phyloP scores from a whole-genome alignment of 768 basidiomycete genomes.

The Gyrodon lividus region DNA sequence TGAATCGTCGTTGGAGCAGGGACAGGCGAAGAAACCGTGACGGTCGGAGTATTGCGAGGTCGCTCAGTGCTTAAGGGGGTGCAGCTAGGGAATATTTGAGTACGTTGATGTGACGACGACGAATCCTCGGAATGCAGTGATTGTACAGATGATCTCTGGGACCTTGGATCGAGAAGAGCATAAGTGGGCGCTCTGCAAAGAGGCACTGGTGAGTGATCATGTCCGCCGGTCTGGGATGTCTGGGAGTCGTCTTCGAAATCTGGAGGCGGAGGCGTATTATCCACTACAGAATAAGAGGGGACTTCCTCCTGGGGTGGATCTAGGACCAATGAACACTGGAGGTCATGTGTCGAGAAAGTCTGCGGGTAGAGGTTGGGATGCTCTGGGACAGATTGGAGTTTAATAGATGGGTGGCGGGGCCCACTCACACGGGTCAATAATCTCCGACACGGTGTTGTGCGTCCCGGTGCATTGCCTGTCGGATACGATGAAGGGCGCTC shows the following conservation, averaged over 20 bases:
- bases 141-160: neutral
- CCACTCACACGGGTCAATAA: neutral
- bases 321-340: neutral
- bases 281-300: neutral
- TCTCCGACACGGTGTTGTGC: neutral
- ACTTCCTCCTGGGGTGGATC: neutral
- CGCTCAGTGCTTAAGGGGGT: neutral
- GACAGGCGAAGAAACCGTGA: neutral
- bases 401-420: neutral
- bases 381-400: neutral
- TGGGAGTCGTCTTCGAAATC: neutral
- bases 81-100: neutral
- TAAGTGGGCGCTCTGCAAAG: neutral
- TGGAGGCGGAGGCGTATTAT: slow-evolving; percentile 1
- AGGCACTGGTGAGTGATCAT: too few species aligned
- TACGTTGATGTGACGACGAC: neutral
- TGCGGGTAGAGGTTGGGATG: neutral
- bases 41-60: neutral
- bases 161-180: neutral
- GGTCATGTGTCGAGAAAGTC: neutral
- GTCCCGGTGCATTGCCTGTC: neutral
- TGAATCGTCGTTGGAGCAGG: neutral
- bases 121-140: neutral
- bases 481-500: neutral
- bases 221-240: neutral